phyloP scores from a whole-genome alignment of 805 yeast species.

The Suhomyces prunicola region DNA sequence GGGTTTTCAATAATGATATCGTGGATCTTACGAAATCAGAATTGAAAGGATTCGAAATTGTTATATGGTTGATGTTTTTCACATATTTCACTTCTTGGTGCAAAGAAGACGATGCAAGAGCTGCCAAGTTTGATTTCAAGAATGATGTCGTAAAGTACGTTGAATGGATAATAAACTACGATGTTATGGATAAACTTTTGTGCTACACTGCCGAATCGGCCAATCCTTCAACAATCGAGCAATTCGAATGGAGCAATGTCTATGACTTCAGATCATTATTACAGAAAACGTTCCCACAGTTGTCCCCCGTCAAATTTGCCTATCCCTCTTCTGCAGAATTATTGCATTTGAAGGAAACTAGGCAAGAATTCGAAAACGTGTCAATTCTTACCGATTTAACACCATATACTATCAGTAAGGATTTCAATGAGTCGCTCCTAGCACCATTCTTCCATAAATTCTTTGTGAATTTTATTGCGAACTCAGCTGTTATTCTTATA shows the following conservation, averaged over 20 bases:
- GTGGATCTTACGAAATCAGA: slow-evolving; percentile 33
- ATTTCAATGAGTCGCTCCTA: slow-evolving; percentile 27
- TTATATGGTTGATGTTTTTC: slow-evolving; percentile 48
- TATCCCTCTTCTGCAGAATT: slow-evolving; percentile 44
- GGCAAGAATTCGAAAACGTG: slow-evolving; percentile 28
- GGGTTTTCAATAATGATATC: slow-evolving; percentile 15
- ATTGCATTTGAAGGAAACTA: slow-evolving; percentile 23
- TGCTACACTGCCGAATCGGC: slow-evolving; percentile 58
- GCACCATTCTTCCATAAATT: slow-evolving; percentile 48
- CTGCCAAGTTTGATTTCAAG: slow-evolving; percentile 49
- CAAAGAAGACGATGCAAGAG: slow-evolving; percentile 44
- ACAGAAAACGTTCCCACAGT: slow-evolving; percentile 62
- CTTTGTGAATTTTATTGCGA: slow-evolving; percentile 53
- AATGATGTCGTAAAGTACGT: slow-evolving; percentile 57
- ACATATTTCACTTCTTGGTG: slow-evolving; percentile 68
- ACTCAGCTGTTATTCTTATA: slow-evolving; percentile 64
- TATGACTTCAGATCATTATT: slow-evolving; percentile 66
- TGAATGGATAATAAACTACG: slow-evolving; percentile 54
- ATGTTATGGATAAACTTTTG: slow-evolving; percentile 69
- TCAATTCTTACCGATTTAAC: slow-evolving; percentile 27
- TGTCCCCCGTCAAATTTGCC: slow-evolving; percentile 49
- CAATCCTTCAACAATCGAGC: slow-evolving; percentile 29
- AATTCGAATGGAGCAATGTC: slow-evolving; percentile 44
- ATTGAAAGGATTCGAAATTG: slow-evolving; percentile 36
- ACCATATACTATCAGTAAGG: slow-evolving; percentile 15